Percentiles rank a stretch among this genome's conserved stretches.
phyloP scores from a whole-genome alignment of 352 stramenopile species.

The Elongisporangium senticosum region DNA sequence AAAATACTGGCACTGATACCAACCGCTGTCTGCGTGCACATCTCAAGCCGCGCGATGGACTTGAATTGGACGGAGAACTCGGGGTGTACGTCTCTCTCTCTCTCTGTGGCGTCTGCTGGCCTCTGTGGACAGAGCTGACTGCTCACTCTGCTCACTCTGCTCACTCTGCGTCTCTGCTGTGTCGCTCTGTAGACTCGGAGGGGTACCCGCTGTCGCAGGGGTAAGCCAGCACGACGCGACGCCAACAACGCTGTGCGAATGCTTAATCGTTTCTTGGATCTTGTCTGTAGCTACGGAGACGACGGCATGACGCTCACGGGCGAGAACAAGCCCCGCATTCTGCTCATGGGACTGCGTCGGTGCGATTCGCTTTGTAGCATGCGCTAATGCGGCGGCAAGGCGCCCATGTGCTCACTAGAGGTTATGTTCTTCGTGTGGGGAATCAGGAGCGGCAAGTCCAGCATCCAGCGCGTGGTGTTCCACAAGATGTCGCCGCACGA shows the following conservation, averaged over 20 bases:
- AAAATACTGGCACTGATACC: neutral
- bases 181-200: conserved; percentile 16
- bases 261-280: conserved; percentile 3
- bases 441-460: conserved; percentile 80
- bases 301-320: conserved; percentile 67
- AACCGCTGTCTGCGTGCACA: neutral
- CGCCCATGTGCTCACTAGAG: too few relatives aligned
- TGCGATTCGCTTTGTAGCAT: conserved; percentile 11
- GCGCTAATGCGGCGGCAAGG: neutral
- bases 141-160: conserved; percentile 1
- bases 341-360: conserved; percentile 96
- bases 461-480: conserved; percentile 96
- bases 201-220: conserved; percentile 30
- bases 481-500: conserved; percentile 99
- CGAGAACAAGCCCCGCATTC: conserved; percentile 92
- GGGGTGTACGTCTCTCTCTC: neutral
- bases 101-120: neutral
- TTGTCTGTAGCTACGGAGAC: conserved; percentile 49
- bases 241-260: conserved; percentile 2
- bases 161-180: neutral
- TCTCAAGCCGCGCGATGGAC: neutral
- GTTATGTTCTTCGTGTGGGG: neutral
- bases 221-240: conserved; percentile 7
- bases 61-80: neutral
- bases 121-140: conserved; percentile 1